Evolutionary conservation across 2,329 filamentous ascomycete genomes (phyloP).

Genomic region (Paecilomyces sp.): DNA sequence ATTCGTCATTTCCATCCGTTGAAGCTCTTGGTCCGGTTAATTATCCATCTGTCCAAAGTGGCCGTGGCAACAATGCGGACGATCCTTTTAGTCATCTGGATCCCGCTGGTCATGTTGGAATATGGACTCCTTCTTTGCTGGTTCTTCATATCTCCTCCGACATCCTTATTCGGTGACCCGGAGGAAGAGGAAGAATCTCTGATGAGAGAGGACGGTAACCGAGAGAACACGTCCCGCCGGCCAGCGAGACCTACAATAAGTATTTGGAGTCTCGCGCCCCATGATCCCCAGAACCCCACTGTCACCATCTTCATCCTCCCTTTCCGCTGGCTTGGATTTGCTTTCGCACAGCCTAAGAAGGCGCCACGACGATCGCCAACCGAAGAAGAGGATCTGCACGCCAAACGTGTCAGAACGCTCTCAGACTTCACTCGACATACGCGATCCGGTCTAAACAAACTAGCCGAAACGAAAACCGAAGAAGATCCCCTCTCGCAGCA

Average conservation of each 20-base stretch:
- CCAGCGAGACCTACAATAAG: not conserved
- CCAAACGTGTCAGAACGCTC: not conserved
- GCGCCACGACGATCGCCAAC: not conserved
- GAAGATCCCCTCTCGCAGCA: not conserved
- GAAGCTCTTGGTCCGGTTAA: not conserved
- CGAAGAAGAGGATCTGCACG: not conserved
- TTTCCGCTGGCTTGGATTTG: not conserved
- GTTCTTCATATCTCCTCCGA: not conserved
- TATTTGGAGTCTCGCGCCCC: not conserved
- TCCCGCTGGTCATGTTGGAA: not conserved
- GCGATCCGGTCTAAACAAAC: not conserved
- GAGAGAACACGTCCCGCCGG: not conserved
- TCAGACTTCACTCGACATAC: not conserved
- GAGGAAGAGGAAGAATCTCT: not conserved
- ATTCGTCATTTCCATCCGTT: not conserved
- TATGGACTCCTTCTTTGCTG: not conserved
- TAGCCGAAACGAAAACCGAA: not conserved
- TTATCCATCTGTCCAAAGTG: not conserved
- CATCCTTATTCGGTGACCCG: not conserved
- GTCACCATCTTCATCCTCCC: not conserved
- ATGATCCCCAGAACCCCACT: not conserved
- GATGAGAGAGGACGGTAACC: not conserved
- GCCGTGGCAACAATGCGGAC: not conserved
- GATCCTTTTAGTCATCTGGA: not conserved
- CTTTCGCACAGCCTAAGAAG: not conserved